Conservation (phyloP, 1,284 basidiomycete genomes). For the Moniliella sp. region DNA sequence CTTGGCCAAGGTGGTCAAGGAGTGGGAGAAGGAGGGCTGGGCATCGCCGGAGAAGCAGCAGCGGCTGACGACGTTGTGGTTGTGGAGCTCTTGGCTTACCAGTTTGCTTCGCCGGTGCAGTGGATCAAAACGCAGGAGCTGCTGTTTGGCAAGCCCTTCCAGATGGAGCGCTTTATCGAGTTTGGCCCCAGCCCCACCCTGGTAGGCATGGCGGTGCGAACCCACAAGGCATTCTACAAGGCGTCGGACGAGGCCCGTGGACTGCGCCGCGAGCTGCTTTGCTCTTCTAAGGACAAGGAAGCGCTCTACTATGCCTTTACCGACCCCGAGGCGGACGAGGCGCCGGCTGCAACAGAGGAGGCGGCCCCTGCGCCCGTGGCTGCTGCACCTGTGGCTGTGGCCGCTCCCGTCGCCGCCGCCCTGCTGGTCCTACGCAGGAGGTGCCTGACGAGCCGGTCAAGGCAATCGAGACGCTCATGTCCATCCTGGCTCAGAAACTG, state of each 20-base stretch:
- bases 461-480: slow-evolving; percentile 65
- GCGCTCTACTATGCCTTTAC: slow-evolving; percentile 96
- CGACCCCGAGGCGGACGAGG: slow-evolving; percentile 40
- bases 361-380: slow-evolving; percentile 26
- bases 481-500: slow-evolving; percentile 86
- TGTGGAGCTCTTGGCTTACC: slow-evolving; percentile 85
- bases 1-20: slow-evolving; percentile 71
- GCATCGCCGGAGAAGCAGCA: slow-evolving; percentile 58
- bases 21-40: slow-evolving; percentile 85
- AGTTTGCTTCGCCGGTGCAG: slow-evolving; percentile 53
- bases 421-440: slow-evolving; percentile 40
- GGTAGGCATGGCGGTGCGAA: slow-evolving; percentile 83
- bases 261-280: slow-evolving; percentile 60
- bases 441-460: slow-evolving; percentile 77
- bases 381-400: slow-evolving; percentile 36
- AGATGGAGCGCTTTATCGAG: slow-evolving; percentile 82
- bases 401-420: slow-evolving; percentile 38
- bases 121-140: slow-evolving; percentile 98
- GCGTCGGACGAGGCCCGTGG: slow-evolving; percentile 62
- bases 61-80: slow-evolving; percentile 78
- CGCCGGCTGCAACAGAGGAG: slow-evolving; percentile 33
- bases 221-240: slow-evolving; percentile 88
- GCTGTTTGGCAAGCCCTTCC: slow-evolving; percentile 57
- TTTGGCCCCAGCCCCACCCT: slow-evolving; percentile 86
- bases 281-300: slow-evolving; percentile 80